Conservation (phyloP, 768 basidiomycete genomes). For the Mycena sanguinolenta region DNA sequence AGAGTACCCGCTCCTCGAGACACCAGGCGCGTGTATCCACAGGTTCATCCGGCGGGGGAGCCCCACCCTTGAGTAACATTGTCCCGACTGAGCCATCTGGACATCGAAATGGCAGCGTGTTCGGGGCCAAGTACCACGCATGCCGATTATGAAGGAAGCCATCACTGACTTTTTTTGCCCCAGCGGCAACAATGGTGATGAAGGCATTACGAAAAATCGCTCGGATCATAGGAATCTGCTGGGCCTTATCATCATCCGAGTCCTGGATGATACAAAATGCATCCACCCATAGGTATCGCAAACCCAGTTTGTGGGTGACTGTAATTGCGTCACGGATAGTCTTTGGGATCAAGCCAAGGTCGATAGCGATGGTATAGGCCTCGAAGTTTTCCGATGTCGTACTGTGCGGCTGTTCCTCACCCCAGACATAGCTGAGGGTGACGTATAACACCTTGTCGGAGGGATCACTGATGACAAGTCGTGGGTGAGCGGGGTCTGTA, state of each 20-base stretch:
- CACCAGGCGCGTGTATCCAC: background rate
- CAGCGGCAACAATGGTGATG: background rate
- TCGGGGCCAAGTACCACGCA: background rate
- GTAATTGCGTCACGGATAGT: background rate
- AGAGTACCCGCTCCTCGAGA: background rate
- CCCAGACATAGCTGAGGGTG: background rate
- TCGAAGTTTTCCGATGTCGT: background rate
- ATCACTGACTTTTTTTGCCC: background rate
- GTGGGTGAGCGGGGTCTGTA: background rate
- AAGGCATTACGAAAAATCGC: background rate
- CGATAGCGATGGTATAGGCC: background rate
- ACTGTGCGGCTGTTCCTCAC: background rate
- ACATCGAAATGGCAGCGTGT: background rate
- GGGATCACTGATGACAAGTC: background rate
- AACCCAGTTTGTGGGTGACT: background rate
- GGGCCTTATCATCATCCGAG: background rate
- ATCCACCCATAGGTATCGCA: background rate
- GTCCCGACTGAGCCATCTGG: background rate
- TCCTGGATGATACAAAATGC: background rate
- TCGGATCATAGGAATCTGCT: background rate
- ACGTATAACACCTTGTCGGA: background rate
- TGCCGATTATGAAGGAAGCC: background rate
- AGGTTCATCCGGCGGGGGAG: background rate
- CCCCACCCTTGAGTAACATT: background rate
- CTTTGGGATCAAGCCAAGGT: background rate